Conservation (phyloP, 305 asterid species). For the Solanum hybrid region DNA sequence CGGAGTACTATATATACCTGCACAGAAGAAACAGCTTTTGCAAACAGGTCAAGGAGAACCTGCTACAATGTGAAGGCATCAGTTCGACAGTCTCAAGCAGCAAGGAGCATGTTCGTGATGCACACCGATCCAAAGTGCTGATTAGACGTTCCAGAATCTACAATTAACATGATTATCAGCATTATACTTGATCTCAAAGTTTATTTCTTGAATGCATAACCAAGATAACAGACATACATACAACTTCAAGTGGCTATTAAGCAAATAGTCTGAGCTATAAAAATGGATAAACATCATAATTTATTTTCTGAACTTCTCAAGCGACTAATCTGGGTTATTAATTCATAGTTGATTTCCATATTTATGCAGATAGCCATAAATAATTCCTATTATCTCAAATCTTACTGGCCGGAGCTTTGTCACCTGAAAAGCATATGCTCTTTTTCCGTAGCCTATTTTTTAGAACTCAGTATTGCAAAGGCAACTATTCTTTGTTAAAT, state of each 20-base stretch:
- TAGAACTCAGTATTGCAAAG: not conserved
- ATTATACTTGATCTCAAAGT: not conserved
- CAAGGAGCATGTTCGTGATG: constrained; percentile 87
- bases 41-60: constrained; percentile 84
- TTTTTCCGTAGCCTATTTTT: not conserved
- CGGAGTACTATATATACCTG: constrained; percentile 36
- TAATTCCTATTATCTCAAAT: not conserved
- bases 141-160: constrained; percentile 72
- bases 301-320: not conserved
- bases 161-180: constrained; percentile 5
- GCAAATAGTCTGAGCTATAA: not conserved
- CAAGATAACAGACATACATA: not conserved
- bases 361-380: not conserved
- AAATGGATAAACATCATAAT: not conserved
- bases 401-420: not conserved
- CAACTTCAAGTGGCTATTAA: not conserved
- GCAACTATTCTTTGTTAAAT: not conserved
- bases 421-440: not conserved
- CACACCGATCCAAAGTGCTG: constrained; percentile 86
- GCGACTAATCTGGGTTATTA: not conserved
- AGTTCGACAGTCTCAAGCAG: constrained; percentile 89
- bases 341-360: not conserved
- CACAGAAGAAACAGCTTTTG: constrained; percentile 74
- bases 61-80: constrained; percentile 94
- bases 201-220: not conserved